A percentile compares a stretch with the other conserved stretches of the same genome.
These are phyloP conservation scores for Ogataea trehalophila DNA, from an alignment of 805 yeast genomes.

Conservation along the genomic window DNA sequence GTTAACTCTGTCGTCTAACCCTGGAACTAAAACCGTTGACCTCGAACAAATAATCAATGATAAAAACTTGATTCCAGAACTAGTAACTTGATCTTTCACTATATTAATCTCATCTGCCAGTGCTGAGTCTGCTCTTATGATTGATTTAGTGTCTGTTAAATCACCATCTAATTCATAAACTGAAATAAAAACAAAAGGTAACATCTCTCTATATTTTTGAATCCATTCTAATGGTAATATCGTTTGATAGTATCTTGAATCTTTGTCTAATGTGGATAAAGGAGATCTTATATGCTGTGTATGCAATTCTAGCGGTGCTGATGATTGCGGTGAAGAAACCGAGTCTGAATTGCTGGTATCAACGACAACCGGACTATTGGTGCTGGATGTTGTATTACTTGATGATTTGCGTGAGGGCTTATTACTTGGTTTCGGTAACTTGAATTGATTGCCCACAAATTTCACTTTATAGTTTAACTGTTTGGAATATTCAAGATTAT, in stretches of 20 bases:
- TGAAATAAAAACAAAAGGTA: slow-evolving; percentile 45
- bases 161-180: slow-evolving; percentile 37
- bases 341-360: not conserved
- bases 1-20: slow-evolving; percentile 32
- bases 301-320: not conserved
- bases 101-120: slow-evolving; percentile 34
- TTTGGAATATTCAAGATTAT: slow-evolving; percentile 10
- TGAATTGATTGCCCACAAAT: slow-evolving; percentile 25
- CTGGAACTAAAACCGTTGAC: slow-evolving; percentile 26
- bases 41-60: slow-evolving; percentile 31
- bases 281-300: slow-evolving; percentile 15
- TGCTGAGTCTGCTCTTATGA: slow-evolving; percentile 25
- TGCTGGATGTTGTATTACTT: not conserved
- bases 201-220: slow-evolving; percentile 40
- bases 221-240: slow-evolving; percentile 47
- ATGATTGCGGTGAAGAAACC: not conserved
- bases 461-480: slow-evolving; percentile 27
- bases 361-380: not conserved
- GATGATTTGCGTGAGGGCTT: not conserved
- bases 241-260: slow-evolving; percentile 36
- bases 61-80: slow-evolving; percentile 30
- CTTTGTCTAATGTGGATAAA: slow-evolving; percentile 42
- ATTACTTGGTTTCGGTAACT: slow-evolving; percentile 15
- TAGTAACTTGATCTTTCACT: slow-evolving; percentile 28
- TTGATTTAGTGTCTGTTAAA: slow-evolving; percentile 18